phyloP scores from a whole-genome alignment of 1,284 basidiomycete species.

The Tremellales sp. region DNA sequence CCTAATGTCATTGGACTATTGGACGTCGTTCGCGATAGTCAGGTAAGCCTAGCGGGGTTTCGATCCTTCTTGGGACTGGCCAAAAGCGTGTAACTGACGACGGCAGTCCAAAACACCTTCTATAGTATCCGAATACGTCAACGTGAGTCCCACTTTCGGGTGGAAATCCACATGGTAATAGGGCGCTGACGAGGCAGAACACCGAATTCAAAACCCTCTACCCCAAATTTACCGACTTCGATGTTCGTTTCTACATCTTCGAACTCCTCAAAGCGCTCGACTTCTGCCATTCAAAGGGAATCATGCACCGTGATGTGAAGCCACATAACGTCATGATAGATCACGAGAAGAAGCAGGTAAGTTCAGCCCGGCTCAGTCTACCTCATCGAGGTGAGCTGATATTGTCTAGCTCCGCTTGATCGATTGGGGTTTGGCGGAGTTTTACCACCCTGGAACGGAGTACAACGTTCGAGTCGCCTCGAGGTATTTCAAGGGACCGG shows the following conservation, averaged over 20 bases:
- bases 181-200: conserved; percentile 54
- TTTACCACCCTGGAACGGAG: conserved; percentile 95
- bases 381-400: conserved; percentile 4
- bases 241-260: conserved; percentile 94
- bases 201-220: conserved; percentile 98
- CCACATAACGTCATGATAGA: conserved; percentile 99
- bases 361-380: conserved; percentile 23
- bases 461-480: conserved; percentile 98
- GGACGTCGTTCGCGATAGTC: conserved; percentile 86
- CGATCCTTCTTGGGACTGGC: not conserved
- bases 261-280: conserved; percentile 97
- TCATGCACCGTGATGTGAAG: conserved; percentile 99
- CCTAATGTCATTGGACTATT: conserved; percentile 81
- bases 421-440: conserved; percentile 98
- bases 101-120: conserved; percentile 89
- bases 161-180: not conserved
- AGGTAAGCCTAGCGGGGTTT: conserved; percentile 35
- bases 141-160: conserved; percentile 48
- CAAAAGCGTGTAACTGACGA: not conserved
- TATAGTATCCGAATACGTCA: conserved; percentile 95
- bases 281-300: conserved; percentile 96
- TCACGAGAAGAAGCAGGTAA: conserved; percentile 87
- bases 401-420: conserved; percentile 77
- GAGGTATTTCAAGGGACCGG: conserved; percentile 97
- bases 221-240: conserved; percentile 88